Percentiles rank a stretch among this genome's conserved stretches.
phyloP scores from a whole-genome alignment of 306 rosid species.

The Styphnolobium japonicum region DNA sequence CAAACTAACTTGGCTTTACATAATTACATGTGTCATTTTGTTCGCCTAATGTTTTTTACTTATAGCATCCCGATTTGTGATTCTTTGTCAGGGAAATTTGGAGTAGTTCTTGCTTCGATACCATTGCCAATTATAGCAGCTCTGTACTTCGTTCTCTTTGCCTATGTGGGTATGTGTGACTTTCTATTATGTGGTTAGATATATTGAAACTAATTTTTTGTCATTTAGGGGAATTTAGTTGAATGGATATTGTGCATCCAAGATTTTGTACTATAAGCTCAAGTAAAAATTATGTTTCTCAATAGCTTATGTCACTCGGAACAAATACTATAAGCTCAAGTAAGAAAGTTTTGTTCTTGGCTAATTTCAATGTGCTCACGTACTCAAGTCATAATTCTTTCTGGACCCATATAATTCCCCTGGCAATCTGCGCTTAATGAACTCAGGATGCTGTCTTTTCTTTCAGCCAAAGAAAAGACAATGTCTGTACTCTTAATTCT shows the following conservation, averaged over 20 bases:
- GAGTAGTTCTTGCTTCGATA: slow-evolving; percentile 87
- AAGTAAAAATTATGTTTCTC: too few species aligned
- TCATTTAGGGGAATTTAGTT: too few species aligned
- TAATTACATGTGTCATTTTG: not conserved
- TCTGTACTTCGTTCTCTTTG: slow-evolving; percentile 75
- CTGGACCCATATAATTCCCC: not conserved
- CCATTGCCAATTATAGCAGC: slow-evolving; percentile 84
- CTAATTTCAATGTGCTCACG: not conserved
- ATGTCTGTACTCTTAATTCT: not conserved
- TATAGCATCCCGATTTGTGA: slow-evolving; percentile 15
- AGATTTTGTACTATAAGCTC: too few species aligned
- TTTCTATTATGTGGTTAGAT: not conserved
- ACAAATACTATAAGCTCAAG: too few species aligned
- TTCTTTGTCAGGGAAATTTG: slow-evolving; percentile 71
- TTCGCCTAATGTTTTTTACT: not conserved
- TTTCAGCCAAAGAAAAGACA: not conserved
- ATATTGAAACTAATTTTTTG: not conserved
- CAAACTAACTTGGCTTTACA: not conserved
- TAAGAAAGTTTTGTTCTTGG: not conserved
- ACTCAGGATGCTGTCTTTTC: not conserved
- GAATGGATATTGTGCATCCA: too few species aligned
- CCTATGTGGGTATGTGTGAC: slow-evolving; percentile 68
- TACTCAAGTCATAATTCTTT: not conserved
- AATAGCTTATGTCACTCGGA: too few species aligned
- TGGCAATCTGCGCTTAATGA: not conserved